These are phyloP conservation scores for Lanmaoa rubissima DNA, from an alignment of 768 basidiomycete genomes.

Conservation along the genomic window DNA sequence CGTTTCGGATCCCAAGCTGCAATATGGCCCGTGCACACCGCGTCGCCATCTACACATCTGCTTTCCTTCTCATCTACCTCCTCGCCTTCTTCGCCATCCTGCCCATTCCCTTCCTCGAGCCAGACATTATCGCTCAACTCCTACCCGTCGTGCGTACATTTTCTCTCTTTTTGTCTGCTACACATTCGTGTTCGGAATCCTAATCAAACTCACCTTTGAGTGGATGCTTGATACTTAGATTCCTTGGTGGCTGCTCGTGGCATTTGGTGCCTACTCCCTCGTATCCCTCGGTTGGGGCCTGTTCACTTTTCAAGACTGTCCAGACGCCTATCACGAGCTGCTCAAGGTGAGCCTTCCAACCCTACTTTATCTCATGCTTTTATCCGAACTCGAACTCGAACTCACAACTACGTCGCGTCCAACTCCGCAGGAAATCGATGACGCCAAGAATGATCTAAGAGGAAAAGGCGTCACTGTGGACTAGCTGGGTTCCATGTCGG, in stretches of 20 bases:
- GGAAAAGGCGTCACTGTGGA: conserved; percentile 61
- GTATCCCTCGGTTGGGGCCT: conserved; percentile 76
- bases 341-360: conserved; percentile 41
- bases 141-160: conserved; percentile 15
- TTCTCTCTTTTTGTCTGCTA: no score
- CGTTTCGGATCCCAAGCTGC: background rate
- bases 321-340: conserved; percentile 74
- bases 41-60: conserved; percentile 40
- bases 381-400: background rate
- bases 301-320: conserved; percentile 71
- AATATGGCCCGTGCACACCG: conserved; percentile 63
- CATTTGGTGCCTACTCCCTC: conserved; percentile 78
- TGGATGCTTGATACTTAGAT: conserved; percentile 42
- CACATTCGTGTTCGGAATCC: background rate
- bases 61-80: conserved; percentile 47
- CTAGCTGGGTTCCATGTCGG: conserved; percentile 16
- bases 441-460: conserved; percentile 57
- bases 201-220: background rate
- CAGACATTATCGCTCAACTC: background rate
- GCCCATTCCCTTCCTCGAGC: conserved; percentile 16
- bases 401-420: background rate
- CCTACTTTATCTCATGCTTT: background rate
- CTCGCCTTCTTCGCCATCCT: conserved; percentile 13
- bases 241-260: conserved; percentile 80
- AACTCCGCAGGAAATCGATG: conserved; percentile 52